Evolutionary conservation across 805 yeast species (phyloP).

Genomic region (Candida maesae): DNA sequence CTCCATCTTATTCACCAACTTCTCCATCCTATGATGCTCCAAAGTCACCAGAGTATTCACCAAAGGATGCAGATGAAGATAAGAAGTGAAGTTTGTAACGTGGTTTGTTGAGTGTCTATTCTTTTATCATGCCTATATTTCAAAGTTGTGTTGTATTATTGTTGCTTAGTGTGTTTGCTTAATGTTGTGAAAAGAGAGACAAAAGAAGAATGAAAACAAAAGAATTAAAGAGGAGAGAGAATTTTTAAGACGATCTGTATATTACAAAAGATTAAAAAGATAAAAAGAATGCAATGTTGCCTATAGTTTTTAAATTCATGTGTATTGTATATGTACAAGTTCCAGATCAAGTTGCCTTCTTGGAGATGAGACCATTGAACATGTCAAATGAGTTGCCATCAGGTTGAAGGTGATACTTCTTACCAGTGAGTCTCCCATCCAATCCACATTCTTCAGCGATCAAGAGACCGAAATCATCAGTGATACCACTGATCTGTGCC

Average conservation of each 20-base stretch:
- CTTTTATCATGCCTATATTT: too few species aligned
- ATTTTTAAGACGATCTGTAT: slow-evolving; percentile 3
- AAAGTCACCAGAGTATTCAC: slow-evolving; percentile 16
- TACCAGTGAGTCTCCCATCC: slow-evolving; percentile 46
- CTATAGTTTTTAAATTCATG: background rate
- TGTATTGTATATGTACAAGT: too few species aligned
- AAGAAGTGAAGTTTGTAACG: slow-evolving; percentile 10
- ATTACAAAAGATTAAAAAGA: slow-evolving; percentile 3
- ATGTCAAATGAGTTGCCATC: slow-evolving; percentile 98
- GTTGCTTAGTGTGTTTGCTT: slow-evolving; percentile 5
- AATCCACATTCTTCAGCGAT: slow-evolving; percentile 64
- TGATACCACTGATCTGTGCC: slow-evolving; percentile 76
- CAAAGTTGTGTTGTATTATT: slow-evolving; percentile 9
- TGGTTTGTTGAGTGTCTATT: background rate
- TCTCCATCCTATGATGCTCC: slow-evolving; percentile 19
- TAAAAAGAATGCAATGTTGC: background rate
- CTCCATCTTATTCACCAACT: slow-evolving; percentile 34
- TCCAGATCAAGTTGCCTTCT: slow-evolving; percentile 37
- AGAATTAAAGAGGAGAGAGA: too few species aligned
- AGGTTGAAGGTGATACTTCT: slow-evolving; percentile 73
- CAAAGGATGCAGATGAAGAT: slow-evolving; percentile 13
- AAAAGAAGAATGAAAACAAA: too few species aligned
- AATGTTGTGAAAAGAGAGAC: too few species aligned
- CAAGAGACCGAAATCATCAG: slow-evolving; percentile 79
- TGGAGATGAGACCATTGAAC: slow-evolving; percentile 80